These are phyloP conservation scores for Pleurotus salmoneostramineus DNA, from an alignment of 768 basidiomycete genomes.

Conservation along the genomic window DNA sequence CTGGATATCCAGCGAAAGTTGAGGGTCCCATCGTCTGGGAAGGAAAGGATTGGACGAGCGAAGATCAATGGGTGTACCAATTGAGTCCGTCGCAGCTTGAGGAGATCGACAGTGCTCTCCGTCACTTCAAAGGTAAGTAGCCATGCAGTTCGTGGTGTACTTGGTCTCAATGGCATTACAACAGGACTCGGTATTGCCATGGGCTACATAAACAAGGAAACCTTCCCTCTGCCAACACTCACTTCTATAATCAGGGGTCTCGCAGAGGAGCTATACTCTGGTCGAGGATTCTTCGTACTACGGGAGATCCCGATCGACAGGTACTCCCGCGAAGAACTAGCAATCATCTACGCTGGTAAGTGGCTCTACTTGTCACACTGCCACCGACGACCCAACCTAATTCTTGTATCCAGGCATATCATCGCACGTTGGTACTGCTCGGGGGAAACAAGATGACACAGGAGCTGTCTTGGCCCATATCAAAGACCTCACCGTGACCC, in stretches of 20 bases:
- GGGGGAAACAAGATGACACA: constrained; percentile 40
- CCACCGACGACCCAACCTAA: constrained; percentile 9
- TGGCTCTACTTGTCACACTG: constrained; percentile 15
- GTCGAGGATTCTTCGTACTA: constrained; percentile 46
- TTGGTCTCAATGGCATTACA: background rate
- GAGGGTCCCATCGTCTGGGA: constrained; percentile 42
- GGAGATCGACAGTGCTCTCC: constrained; percentile 35
- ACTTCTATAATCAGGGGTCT: constrained; percentile 28
- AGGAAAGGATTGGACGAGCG: constrained; percentile 36
- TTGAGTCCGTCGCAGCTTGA: constrained; percentile 27
- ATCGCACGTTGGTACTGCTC: constrained; percentile 38
- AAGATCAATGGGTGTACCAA: constrained; percentile 39
- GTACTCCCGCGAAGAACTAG: constrained; percentile 34
- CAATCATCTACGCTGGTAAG: constrained; percentile 40
- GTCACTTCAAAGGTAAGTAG: constrained; percentile 33
- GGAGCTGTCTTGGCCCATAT: constrained; percentile 42
- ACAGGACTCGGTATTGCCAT: constrained; percentile 24
- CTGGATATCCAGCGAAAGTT: constrained; percentile 29
- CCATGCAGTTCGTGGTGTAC: background rate
- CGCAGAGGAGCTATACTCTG: constrained; percentile 37
- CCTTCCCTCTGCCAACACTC: constrained; percentile 40
- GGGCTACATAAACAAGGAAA: constrained; percentile 32
- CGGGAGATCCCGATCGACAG: constrained; percentile 40
- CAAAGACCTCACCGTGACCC: constrained; percentile 40
- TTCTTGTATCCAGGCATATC: constrained; percentile 34